Evolutionary conservation across 352 stramenopile genomes (phyloP), one percentile per base, ranked within the genome.

Genomic region (Globisporangium nagaii): DNA sequence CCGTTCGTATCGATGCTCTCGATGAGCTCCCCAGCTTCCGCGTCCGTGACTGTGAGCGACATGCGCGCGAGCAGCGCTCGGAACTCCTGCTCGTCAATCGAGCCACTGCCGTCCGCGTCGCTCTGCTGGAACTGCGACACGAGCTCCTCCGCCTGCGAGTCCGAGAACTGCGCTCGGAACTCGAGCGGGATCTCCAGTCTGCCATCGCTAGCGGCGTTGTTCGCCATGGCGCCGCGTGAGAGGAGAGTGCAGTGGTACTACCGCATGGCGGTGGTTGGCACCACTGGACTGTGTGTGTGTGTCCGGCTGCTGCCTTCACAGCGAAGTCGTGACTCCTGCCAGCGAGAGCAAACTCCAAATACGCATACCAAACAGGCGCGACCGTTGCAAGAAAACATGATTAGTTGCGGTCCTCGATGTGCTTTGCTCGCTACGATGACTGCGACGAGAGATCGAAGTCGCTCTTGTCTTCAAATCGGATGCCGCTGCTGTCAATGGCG

Each of bases 21-120:
- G 15, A 87, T 65, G 19, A 88, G 60, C 28, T 69, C 71, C 24
- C 70, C 66, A 0, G 70, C 69, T 56, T 90, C 75, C 1, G 56
- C 59, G 17, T 75, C 72, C 2, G 67, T 69, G 35, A 90, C 60
- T 3, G 67, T 53, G 20, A 87, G 56, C 35, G 65, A 67, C 61
- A 88, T 71, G 12, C 68, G 74, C 7, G 55, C 58, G 20, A 91
- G 65, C 35, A 91, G 64, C n/a, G 65, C 64, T 27, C 64, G 64
- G 58, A 88, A 91, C 58, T 88, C 76, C 11, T 50, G 60, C 55
- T 88, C 72, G 22, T 91, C 74, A 34, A 91, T 86, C 19, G 70
- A 43, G 7, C 74, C 78, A 32, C 74, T 88, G 44, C 62, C 64
- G 22, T 89, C 74, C 8, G 19, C 41, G 46, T 91, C 78, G 27